These are phyloP conservation scores for Apiospora hydei DNA, from an alignment of 2,329 filamentous ascomycete species.

Conservation along the genomic window DNA sequence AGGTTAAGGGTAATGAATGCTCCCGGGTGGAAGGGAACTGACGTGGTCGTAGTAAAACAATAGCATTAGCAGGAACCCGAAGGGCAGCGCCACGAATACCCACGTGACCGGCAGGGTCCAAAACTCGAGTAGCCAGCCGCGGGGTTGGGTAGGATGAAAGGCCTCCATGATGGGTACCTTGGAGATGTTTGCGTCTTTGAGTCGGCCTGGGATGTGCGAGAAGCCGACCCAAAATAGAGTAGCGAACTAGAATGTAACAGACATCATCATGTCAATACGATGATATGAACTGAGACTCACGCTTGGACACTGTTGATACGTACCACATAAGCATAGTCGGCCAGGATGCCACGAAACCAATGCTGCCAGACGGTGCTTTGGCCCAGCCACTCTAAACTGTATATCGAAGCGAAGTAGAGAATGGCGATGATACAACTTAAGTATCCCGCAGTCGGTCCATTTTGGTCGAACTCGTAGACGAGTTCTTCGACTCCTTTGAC, in stretches of 20 bases:
- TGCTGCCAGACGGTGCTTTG: slow-evolving; percentile 52
- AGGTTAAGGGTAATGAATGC: too few species aligned
- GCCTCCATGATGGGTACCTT: slow-evolving; percentile 51
- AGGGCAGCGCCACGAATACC: slow-evolving; percentile 60
- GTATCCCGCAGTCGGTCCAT: slow-evolving; percentile 52
- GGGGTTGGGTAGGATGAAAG: slow-evolving; percentile 54
- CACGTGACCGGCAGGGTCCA: slow-evolving; percentile 59
- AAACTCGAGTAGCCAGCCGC: slow-evolving; percentile 59
- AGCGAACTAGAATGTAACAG: slow-evolving; percentile 46
- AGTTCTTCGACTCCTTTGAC: slow-evolving; percentile 65
- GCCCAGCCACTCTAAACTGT: slow-evolving; percentile 56
- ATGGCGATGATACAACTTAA: slow-evolving; percentile 43
- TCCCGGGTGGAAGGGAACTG: slow-evolving; percentile 25
- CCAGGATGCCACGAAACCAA: slow-evolving; percentile 52
- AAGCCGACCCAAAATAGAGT: slow-evolving; percentile 63
- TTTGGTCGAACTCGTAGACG: slow-evolving; percentile 54
- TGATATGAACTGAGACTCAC: not conserved
- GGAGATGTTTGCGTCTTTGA: slow-evolving; percentile 49
- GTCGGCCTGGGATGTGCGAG: slow-evolving; percentile 56
- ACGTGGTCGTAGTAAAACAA: slow-evolving; percentile 66
- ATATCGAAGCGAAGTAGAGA: slow-evolving; percentile 57
- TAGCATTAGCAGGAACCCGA: slow-evolving; percentile 59
- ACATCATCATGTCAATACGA: not conserved
- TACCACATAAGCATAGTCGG: slow-evolving; percentile 60
- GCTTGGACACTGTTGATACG: slow-evolving; percentile 24